Percentiles rank a stretch among this genome's conserved stretches.
phyloP scores from a whole-genome alignment of 768 basidiomycete species.

The Tricholomella constricta region DNA sequence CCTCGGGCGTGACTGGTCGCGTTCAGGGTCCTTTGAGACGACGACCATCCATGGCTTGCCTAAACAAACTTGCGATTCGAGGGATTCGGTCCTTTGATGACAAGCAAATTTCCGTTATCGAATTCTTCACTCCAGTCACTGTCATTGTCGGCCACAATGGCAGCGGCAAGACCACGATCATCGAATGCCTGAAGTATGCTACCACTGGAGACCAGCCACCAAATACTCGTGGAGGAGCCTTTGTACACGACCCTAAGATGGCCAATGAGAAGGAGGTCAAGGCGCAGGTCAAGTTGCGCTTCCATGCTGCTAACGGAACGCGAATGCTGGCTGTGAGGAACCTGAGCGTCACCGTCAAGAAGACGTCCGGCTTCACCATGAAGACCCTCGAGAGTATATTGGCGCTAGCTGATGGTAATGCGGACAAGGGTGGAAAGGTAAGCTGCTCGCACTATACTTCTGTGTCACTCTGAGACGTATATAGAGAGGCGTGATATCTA shows the following conservation, averaged over 20 bases:
- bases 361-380: slow-evolving; percentile 86
- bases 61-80: slow-evolving; percentile 93
- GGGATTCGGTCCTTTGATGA: slow-evolving; percentile 97
- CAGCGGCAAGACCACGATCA: slow-evolving; percentile 97
- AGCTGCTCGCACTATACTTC: slow-evolving; percentile 20
- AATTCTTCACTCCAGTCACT: slow-evolving; percentile 96
- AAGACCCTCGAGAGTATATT: slow-evolving; percentile 96
- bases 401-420: slow-evolving; percentile 65
- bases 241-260: slow-evolving; percentile 98
- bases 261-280: slow-evolving; percentile 99
- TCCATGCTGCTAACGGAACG: slow-evolving; percentile 85
- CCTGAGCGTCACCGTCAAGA: slow-evolving; percentile 91
- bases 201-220: slow-evolving; percentile 98
- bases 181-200: slow-evolving; percentile 99
- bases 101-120: slow-evolving; percentile 89
- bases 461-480: neutral
- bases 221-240: slow-evolving; percentile 97
- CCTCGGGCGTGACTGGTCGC: slow-evolving; percentile 21
- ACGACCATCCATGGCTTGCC: slow-evolving; percentile 58
- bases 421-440: slow-evolving; percentile 78
- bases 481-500: slow-evolving; percentile 88
- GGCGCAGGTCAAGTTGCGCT: slow-evolving; percentile 95
- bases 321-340: slow-evolving; percentile 91
- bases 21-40: neutral
- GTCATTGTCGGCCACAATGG: slow-evolving; percentile 99